Evolutionary conservation across 1,284 basidiomycete genomes (phyloP).

Genomic region (Acaromyces ingoldii): DNA sequence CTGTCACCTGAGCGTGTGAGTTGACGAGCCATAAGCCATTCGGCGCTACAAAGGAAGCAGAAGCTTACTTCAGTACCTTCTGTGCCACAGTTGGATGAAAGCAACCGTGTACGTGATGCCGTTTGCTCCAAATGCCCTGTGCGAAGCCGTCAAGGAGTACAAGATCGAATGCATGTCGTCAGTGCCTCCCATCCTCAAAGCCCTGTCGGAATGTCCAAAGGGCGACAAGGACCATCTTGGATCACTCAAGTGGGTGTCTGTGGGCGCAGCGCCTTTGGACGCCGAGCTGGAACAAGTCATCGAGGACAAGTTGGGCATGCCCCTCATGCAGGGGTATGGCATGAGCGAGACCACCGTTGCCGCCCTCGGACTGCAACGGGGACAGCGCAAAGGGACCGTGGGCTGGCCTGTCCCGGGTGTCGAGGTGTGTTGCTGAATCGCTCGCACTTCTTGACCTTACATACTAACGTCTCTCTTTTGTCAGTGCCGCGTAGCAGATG

Average conservation of each 20-base stretch:
- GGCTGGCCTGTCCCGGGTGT: slow-evolving; percentile 21
- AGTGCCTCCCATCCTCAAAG: slow-evolving; percentile 20
- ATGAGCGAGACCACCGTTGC: slow-evolving; percentile 33
- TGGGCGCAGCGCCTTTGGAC: slow-evolving; percentile 24
- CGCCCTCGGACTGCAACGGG: slow-evolving; percentile 14
- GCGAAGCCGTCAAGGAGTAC: slow-evolving; percentile 14
- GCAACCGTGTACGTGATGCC: neutral
- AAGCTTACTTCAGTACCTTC: too few relatives aligned
- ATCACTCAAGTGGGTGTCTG: slow-evolving; percentile 9
- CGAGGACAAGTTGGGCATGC: slow-evolving; percentile 15
- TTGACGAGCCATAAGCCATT: slow-evolving; percentile 9
- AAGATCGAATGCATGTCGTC: slow-evolving; percentile 12
- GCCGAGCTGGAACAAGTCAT: slow-evolving; percentile 15
- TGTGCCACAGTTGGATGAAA: too few relatives aligned
- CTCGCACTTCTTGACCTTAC: too few relatives aligned
- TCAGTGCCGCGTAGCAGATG: too few relatives aligned
- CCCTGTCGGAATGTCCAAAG: slow-evolving; percentile 13
- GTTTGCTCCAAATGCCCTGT: slow-evolving; percentile 18
- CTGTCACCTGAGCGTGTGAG: slow-evolving; percentile 11
- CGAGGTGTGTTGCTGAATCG: slow-evolving; percentile 12
- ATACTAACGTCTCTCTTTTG: too few relatives aligned
- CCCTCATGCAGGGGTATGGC: slow-evolving; percentile 20
- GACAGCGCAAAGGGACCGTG: slow-evolving; percentile 16
- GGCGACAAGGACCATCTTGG: slow-evolving; percentile 11
- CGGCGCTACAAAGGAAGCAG: neutral